A percentile compares a stretch with the other conserved stretches of the same genome.
Conservation (phyloP, 495 filamentous ascomycete genomes). For the Daldinia vernicosa region DNA sequence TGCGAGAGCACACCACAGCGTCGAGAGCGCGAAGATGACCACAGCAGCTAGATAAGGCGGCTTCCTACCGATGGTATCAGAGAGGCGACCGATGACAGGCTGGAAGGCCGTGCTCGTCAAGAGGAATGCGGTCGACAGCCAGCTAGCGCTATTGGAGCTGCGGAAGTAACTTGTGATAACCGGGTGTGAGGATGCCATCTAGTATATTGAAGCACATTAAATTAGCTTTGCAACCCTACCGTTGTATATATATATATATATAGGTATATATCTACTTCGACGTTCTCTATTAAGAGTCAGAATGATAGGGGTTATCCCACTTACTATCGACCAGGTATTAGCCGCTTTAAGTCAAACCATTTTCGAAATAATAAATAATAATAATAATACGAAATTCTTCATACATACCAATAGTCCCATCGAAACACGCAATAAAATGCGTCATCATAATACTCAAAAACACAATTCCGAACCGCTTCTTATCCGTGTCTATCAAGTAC, state of each 20-base stretch:
- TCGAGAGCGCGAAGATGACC: conserved; percentile 69
- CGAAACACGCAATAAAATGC: conserved; percentile 65
- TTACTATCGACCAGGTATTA: background rate
- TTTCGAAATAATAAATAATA: background rate
- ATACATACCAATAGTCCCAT: conserved; percentile 65
- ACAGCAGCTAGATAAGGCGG: conserved; percentile 72
- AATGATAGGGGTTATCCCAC: background rate
- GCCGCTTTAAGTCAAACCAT: background rate
- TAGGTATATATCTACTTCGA: background rate
- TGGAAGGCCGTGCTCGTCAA: conserved; percentile 80
- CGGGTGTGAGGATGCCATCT: conserved; percentile 81
- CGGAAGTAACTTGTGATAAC: conserved; percentile 83
- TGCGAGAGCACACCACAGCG: conserved; percentile 77
- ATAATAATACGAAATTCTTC: background rate
- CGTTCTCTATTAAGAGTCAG: background rate
- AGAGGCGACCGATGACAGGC: conserved; percentile 75
- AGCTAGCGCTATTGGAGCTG: conserved; percentile 77
- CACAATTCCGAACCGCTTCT: conserved; percentile 51
- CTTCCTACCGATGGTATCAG: conserved; percentile 77
- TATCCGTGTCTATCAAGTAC: conserved; percentile 50
- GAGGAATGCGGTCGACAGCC: conserved; percentile 81
- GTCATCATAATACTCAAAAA: conserved; percentile 50
- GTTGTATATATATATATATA: background rate
- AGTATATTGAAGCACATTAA: background rate
- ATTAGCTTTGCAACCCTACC: background rate